phyloP scores from a whole-genome alignment of 352 stramenopile species.

The Globisporangium middletonii region DNA sequence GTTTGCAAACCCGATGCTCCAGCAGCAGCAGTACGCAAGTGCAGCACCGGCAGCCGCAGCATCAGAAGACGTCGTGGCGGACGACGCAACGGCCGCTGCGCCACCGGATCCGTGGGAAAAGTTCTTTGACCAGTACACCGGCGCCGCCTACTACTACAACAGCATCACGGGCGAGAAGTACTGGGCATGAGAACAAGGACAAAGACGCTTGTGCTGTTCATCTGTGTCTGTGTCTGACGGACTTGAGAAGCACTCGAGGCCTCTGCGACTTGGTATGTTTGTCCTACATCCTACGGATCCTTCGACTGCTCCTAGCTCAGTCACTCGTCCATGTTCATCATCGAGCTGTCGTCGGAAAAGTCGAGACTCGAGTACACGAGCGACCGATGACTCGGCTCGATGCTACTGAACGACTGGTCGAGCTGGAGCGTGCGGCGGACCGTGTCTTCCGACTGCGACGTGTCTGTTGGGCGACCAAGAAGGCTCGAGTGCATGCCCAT shows the following conservation, averaged over 20 bases:
- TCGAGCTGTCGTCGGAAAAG: slow-evolving; percentile 74
- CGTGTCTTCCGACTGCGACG: slow-evolving; percentile 19
- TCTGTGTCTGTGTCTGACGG: not conserved
- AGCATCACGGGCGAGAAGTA: slow-evolving; percentile 80
- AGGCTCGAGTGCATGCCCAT: slow-evolving; percentile 31
- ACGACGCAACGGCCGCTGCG: slow-evolving; percentile 10
- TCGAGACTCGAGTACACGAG: slow-evolving; percentile 54
- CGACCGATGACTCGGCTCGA: slow-evolving; percentile 53
- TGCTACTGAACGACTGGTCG: slow-evolving; percentile 70
- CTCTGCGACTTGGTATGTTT: too few species aligned
- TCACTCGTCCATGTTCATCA: slow-evolving; percentile 64
- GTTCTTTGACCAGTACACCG: slow-evolving; percentile 84
- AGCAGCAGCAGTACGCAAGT: slow-evolving; percentile 18
- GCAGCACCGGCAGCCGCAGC: slow-evolving; percentile 2
- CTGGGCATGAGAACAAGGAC: slow-evolving; percentile 39
- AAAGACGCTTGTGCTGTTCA: too few species aligned
- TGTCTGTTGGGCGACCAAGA: slow-evolving; percentile 13
- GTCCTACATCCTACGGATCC: too few species aligned
- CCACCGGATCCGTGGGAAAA: slow-evolving; percentile 76
- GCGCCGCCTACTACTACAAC: slow-evolving; percentile 87
- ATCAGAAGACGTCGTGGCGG: not conserved
- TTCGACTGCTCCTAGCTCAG: too few species aligned
- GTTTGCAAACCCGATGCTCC: slow-evolving; percentile 23
- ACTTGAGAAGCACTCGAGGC: too few species aligned
- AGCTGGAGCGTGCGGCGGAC: slow-evolving; percentile 34